Evolutionary conservation across 2,329 filamentous ascomycete genomes (phyloP).

Genomic region (Thelonectria rubi): DNA sequence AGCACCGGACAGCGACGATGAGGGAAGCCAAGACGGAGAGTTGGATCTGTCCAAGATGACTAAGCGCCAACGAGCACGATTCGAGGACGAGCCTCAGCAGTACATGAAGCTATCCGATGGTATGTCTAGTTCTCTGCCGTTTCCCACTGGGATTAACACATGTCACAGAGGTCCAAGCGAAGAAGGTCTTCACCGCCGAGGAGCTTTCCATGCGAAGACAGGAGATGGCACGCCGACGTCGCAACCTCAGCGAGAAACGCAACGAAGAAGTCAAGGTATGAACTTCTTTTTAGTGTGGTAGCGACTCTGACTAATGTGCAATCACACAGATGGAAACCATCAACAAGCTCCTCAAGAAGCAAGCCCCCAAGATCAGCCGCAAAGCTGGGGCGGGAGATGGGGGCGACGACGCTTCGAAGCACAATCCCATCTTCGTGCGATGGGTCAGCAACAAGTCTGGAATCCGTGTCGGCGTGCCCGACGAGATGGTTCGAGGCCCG

Average conservation of each 20-base stretch:
- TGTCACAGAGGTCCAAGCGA: constrained; percentile 67
- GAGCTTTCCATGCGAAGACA: constrained; percentile 69
- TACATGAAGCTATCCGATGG: constrained; percentile 70
- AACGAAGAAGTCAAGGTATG: constrained; percentile 71
- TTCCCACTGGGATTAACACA: constrained; percentile 20
- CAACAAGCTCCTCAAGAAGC: constrained; percentile 88
- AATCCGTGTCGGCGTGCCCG: constrained; percentile 69
- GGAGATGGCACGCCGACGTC: constrained; percentile 68
- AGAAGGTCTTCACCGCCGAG: constrained; percentile 69
- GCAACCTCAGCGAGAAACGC: constrained; percentile 71
- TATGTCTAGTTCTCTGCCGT: constrained; percentile 45
- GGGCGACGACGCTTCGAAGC: constrained; percentile 50
- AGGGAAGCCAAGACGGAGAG: constrained; percentile 58
- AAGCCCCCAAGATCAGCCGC: constrained; percentile 77
- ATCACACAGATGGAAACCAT: constrained; percentile 80
- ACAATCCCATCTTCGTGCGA: constrained; percentile 71
- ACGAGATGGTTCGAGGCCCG: constrained; percentile 72
- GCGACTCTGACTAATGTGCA: constrained; percentile 8
- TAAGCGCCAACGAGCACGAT: constrained; percentile 66
- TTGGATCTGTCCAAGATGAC: constrained; percentile 69
- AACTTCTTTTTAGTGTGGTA: background rate
- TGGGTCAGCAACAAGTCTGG: constrained; percentile 76
- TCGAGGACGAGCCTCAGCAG: constrained; percentile 63
- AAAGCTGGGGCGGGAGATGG: constrained; percentile 55
- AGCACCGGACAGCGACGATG: constrained; percentile 54